Evolutionary conservation across 169 alveolate genomes (phyloP).

Genomic region (Perkinsus olseni): DNA sequence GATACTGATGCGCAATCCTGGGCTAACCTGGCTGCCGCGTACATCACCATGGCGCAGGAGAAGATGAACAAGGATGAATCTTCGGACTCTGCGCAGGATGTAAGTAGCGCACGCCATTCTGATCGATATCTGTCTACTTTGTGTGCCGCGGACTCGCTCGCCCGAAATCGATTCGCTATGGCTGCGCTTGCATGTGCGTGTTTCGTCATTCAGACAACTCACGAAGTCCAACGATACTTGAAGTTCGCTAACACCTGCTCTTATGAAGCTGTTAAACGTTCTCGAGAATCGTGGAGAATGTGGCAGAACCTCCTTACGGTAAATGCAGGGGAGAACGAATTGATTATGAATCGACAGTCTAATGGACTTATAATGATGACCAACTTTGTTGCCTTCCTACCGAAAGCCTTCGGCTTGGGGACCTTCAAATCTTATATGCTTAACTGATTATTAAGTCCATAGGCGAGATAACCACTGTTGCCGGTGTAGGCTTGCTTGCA

Average conservation of each 20-base stretch:
- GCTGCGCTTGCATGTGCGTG: neutral
- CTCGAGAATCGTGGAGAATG: neutral
- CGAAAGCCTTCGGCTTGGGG: neutral
- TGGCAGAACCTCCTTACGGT: neutral
- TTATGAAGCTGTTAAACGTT: neutral
- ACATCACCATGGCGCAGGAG: neutral
- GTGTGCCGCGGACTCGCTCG: neutral
- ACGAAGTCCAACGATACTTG: neutral
- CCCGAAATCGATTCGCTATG: neutral
- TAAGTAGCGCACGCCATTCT: neutral
- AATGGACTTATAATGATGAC: neutral
- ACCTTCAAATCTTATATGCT: neutral
- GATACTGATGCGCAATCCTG: slow-evolving; percentile 69
- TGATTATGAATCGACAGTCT: neutral
- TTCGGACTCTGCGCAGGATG: neutral
- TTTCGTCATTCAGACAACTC: neutral
- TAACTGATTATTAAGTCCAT: neutral
- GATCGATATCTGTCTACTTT: neutral
- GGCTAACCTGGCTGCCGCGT: slow-evolving; percentile 70
- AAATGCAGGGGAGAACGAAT: neutral
- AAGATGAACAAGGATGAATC: neutral
- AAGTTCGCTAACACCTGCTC: neutral
- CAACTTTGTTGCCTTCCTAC: neutral
- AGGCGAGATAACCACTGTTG: neutral
- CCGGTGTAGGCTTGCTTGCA: neutral